Evolutionary conservation across 2,329 filamentous ascomycete species (phyloP), one percentile per base, ranked within the genome.

Genomic region (Biscogniauxia marginata): DNA sequence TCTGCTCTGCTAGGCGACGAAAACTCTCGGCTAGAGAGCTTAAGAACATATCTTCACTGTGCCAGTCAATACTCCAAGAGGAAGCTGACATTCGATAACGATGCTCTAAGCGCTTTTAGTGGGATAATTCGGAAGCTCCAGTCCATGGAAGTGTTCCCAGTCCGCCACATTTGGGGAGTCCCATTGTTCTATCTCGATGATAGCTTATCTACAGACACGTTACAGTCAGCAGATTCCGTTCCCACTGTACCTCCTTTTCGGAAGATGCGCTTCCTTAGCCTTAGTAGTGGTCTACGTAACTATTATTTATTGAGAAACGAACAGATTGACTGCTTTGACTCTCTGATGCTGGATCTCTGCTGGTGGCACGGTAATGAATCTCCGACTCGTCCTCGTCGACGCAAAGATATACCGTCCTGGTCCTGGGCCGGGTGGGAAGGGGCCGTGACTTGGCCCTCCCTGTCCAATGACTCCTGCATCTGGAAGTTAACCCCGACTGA

Each of bases 351-450:
- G 4, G 52, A 45, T n/a, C 48, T 55, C 13, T 22, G 44, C 45
- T 61, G 59, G 59, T 34, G 59, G 11, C 59, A 62, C 20, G 23
- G n/a, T n/a, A n/a, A n/a, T n/a, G n/a, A n/a, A 48, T 16, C 19
- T 7, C 7, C 24, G 5, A 45, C n/a, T 9, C 23, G 46, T 2
- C 57, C 57, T 7, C 57, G 57, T 3, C 54, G 59, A 24, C 54
- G 59, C 2, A 51, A 51, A 0, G 34, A 53, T 20, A 22, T 62
- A 4, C 59, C 59, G 16, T 62, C 59, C 1, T 62, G 59, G 59
- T 59, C 59, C 0, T 62, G 59, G 59, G 51, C 53, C 11, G 59
- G 59, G n/a, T 62, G 59, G 59, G 50, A 59, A 47, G 59, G 59
- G 4, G 20, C 57, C 3, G 46, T 59, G 22, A 13, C 44, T 7